Percentiles rank a stretch among this genome's conserved stretches.
These are phyloP conservation scores for Flaveria bidentis DNA, from an alignment of 129 eudicot species.

Conservation along the genomic window DNA sequence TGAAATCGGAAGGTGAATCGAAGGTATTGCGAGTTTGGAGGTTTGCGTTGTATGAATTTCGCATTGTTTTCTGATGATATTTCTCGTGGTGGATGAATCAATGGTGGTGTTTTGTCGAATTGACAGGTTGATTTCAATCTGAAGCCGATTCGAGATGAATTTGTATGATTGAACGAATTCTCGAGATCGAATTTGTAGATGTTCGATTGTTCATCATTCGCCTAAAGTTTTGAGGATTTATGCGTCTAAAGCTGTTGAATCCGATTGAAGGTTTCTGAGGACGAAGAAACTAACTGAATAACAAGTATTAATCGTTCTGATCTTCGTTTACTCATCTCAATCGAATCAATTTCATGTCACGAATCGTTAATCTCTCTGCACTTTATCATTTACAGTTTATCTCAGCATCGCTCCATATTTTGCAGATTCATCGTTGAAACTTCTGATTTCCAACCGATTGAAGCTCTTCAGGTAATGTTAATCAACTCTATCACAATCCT, in stretches of 20 bases:
- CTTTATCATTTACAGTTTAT: conserved; percentile 23
- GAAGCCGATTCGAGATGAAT: conserved; percentile 5
- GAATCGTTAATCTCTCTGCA: conserved; percentile 25
- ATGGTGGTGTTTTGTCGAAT: background rate
- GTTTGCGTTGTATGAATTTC: conserved; percentile 22
- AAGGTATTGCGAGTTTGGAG: conserved; percentile 20
- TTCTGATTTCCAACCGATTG: background rate
- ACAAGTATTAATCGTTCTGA: conserved; percentile 3
- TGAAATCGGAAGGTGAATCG: conserved; percentile 16
- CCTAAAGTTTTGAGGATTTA: conserved; percentile 14
- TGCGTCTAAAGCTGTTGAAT: conserved; percentile 19
- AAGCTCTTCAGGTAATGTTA: conserved; percentile 27
- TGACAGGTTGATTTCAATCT: conserved; percentile 7
- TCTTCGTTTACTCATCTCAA: conserved; percentile 8
- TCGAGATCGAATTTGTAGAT: conserved; percentile 20
- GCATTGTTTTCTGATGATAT: conserved; percentile 25
- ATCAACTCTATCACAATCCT: background rate
- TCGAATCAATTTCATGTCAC: conserved; percentile 13
- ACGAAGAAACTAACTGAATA: conserved; percentile 14
- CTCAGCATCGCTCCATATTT: background rate
- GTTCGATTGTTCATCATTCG: conserved; percentile 5
- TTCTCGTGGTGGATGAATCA: background rate
- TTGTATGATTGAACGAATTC: conserved; percentile 7
- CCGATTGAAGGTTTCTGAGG: conserved; percentile 19
- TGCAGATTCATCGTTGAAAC: conserved; percentile 8